Evolutionary conservation across 2,329 filamentous ascomycete genomes (phyloP), one percentile per base, ranked within the genome.

Genomic region (Botryotinia calthae): DNA sequence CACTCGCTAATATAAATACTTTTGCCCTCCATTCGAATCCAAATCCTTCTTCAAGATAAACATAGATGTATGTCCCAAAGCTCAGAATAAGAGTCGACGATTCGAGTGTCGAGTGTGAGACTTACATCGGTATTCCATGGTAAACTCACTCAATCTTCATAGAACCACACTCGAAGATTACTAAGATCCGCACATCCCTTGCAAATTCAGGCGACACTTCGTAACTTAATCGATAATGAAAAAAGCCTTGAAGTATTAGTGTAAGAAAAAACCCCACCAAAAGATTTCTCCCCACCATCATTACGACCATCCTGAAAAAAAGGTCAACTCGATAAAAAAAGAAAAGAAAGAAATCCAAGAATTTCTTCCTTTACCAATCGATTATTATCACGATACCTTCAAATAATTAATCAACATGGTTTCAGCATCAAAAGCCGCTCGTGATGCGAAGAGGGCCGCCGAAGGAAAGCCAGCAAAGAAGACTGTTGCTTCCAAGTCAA

Each of bases 401-500:
- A 70, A 73, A 46, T 74, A 73, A 31, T 25, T 67, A 75, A 72
- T 67, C 77, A 89, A 82, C 62, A 91, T 91, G 89, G 86, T 90
- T 81, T 91, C 90, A 75, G 85, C 89, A 75, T 90, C 90, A 81
- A 92, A 92, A 84, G 89, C 91, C 79, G 91, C 91, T 86, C 86
- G 90, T 83, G 86, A 91, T 77, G 90, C 90, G 74, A 91, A 91
- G 86, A 90, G 90, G 86, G 88, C 88, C 77, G 89, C 88, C 81
- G 87, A 93, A 67, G 93, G 91, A 82, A 91, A 91, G 83, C 88
- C 88, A 81, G 89, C 91, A 79, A 91, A 93, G 85, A 95, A 95
- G 88, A 91, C 91, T 34, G 88, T 90, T 76, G 88, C 91, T 78
- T 91, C 89, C 71, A 81, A 84, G 74, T 85, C 85, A 77, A 92